Evolutionary conservation across 805 yeast species (phyloP).

Genomic region (Teunomyces kruisii): DNA sequence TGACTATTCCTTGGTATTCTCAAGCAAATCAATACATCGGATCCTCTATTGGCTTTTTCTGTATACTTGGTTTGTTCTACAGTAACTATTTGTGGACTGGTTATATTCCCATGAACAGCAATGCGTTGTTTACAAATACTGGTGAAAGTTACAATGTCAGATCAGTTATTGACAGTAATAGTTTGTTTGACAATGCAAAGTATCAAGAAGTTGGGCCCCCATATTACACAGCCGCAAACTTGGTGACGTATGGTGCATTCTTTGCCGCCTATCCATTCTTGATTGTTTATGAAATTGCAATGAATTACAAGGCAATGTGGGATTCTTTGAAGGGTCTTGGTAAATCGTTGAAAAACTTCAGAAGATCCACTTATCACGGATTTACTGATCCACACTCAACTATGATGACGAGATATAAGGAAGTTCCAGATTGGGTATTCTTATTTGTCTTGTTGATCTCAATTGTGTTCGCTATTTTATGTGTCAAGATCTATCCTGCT

Average conservation of each 20-base stretch:
- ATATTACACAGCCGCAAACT: conserved; percentile 21
- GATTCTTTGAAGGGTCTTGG: conserved; percentile 13
- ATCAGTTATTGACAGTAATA: conserved; percentile 6
- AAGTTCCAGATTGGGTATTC: conserved; percentile 36
- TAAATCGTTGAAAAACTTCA: conserved; percentile 16
- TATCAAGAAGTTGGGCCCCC: conserved; percentile 21
- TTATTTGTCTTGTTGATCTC: conserved; percentile 24
- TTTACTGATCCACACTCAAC: conserved; percentile 32
- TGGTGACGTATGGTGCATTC: conserved; percentile 22
- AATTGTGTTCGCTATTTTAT: conserved; percentile 31
- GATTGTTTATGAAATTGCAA: conserved; percentile 17
- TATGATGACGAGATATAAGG: conserved; percentile 33
- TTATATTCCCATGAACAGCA: conserved; percentile 25
- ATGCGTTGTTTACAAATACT: conserved; percentile 22
- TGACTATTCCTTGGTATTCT: conserved; percentile 24
- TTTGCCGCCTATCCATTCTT: conserved; percentile 26
- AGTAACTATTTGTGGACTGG: conserved; percentile 29
- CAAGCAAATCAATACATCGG: conserved; percentile 25
- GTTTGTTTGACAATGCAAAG: conserved; percentile 14
- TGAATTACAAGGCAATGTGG: conserved; percentile 15
- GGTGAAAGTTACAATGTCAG: conserved; percentile 22
- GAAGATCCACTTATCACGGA: conserved; percentile 28
- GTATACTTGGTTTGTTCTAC: conserved; percentile 28
- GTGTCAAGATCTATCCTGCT: conserved; percentile 30
- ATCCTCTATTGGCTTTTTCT: conserved; percentile 19